Base-by-base conservation (phyloP, 1,284 basidiomycete genomes). In the Boletus semigastroideus region DNA sequence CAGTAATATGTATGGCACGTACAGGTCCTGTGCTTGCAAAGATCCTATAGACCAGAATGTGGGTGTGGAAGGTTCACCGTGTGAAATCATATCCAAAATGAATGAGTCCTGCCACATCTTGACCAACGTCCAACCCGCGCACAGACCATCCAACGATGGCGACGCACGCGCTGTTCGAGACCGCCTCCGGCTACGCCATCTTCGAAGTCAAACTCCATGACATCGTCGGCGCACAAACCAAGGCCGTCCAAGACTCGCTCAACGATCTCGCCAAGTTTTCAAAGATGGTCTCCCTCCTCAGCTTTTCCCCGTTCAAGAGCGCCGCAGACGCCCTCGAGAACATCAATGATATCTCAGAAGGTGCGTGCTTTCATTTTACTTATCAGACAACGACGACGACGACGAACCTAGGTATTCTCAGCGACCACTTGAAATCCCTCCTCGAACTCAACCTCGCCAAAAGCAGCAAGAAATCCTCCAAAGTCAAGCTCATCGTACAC, bases 311-410 rank as follows among this genome's bases (percentile, higher is more conserved):
- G 2, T 99, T 97, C 81, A 94, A 93, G 72, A 94, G 81, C 59
- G 94, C 95, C 37, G 94, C 93, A 2, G 91, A 98, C 71, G 97
- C 96, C 27, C 78, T 99, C 59, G 94, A 99, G 75, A 98, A 97
- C 65, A 89, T 90, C 52, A 97, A 98, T 69, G 95, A 99, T 73
- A 76, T 99, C 16, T 98, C 96, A 6, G 96, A 98, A 79, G 94
- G 96, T 94, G 60, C 48, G 77, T 59, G 12, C 1, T 6, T 12
- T 17, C 11, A n/a, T 13, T 25, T 4, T 3, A 19, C 19, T 19
- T 13, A 34, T 13, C 22, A 13, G 38, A 41, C 46, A 14, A 53
- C 19, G 8, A 37, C 13, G 14, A 3, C 6, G 5, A 9, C 34
- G 31, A 33, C 16, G 9, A n/a, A n/a, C 7, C 5, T 59, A 93